These are phyloP conservation scores for Fusarium bactridioides DNA, from an alignment of 2,329 filamentous ascomycete genomes.

Conservation along the genomic window DNA sequence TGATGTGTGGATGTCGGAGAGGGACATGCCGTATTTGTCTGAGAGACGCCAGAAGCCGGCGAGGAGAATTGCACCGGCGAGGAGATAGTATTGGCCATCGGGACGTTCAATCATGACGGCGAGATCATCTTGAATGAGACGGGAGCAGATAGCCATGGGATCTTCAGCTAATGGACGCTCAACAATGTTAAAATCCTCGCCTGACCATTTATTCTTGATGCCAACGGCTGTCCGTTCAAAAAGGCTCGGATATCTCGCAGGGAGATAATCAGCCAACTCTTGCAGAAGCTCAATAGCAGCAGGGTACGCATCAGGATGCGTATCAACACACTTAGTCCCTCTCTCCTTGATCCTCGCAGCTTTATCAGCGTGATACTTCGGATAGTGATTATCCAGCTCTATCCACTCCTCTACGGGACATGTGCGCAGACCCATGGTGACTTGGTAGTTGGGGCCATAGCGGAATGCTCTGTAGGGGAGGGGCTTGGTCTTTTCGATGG, in stretches of 20 bases:
- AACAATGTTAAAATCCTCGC: constrained; percentile 74
- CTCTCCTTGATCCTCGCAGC: constrained; percentile 71
- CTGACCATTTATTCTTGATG: constrained; percentile 74
- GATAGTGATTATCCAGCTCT: constrained; percentile 82
- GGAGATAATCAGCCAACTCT: constrained; percentile 75
- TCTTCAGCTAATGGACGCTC: constrained; percentile 74
- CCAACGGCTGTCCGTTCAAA: constrained; percentile 70
- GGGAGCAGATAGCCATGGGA: constrained; percentile 77
- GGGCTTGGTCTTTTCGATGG: constrained; percentile 72
- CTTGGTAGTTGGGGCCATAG: constrained; percentile 77
- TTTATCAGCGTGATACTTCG: constrained; percentile 77
- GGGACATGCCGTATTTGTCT: constrained; percentile 82
- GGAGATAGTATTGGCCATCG: constrained; percentile 83
- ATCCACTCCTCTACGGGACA: constrained; percentile 80
- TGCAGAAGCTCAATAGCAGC: constrained; percentile 80
- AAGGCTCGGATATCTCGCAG: constrained; percentile 76
- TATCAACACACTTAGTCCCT: constrained; percentile 71
- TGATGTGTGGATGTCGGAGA: constrained; percentile 81
- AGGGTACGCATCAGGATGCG: constrained; percentile 73
- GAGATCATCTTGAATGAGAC: constrained; percentile 82
- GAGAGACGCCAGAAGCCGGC: constrained; percentile 84
- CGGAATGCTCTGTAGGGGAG: constrained; percentile 82
- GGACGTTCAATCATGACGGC: constrained; percentile 81
- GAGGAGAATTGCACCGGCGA: constrained; percentile 78
- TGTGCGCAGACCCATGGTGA: constrained; percentile 79